Evolutionary conservation across 805 yeast species (phyloP), one percentile per base, ranked within the genome.

Genomic region (Wickerhamia fluorescens): DNA sequence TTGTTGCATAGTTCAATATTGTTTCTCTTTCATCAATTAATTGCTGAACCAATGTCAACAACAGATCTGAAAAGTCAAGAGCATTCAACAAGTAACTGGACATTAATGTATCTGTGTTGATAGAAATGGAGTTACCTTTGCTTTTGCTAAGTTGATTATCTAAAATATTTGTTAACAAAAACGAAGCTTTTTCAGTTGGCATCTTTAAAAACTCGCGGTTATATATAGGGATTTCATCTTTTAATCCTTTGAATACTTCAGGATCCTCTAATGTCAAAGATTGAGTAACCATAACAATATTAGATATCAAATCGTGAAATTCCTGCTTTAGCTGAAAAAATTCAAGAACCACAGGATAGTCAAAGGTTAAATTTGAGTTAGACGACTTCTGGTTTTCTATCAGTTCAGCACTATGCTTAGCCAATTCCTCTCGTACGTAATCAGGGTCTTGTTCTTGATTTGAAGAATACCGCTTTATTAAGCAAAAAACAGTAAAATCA

Each of bases 261-360:
- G 92, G 86, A 46, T 83, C 94, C 16, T 68, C 73, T 7, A 82
- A 53, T 0, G 92, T 79, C 7, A 83, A 54, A 8, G 75, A 63
- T 47, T 84, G 94, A 0, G 82, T 67, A 26, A 77, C 73, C 68
- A 83, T 69, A 7, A 84, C 62, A 5, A 81, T 61, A 16, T 68
- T 67, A 3, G 75, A 59, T 18, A 78, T 59, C 4, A 67, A 48
- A 39, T 79, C 74, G 49, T 85, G 88, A 15, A 83, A 49, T 6
- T 70, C 66, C 48, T 86, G 95, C 43, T 86, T 87, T 26, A 71
- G 58, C 37, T 78, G 80, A 44, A 78, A 72, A 47, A 82, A 86
- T 28, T 83, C 94, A n/a, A 78, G 61, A 4, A 73, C 61, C 15
- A 68, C 56, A 0, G 78, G 77, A 35, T 69, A 77, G 33, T 68